Conservation (phyloP, 768 basidiomycete species). For the Neoboletus brunneissimus region DNA sequence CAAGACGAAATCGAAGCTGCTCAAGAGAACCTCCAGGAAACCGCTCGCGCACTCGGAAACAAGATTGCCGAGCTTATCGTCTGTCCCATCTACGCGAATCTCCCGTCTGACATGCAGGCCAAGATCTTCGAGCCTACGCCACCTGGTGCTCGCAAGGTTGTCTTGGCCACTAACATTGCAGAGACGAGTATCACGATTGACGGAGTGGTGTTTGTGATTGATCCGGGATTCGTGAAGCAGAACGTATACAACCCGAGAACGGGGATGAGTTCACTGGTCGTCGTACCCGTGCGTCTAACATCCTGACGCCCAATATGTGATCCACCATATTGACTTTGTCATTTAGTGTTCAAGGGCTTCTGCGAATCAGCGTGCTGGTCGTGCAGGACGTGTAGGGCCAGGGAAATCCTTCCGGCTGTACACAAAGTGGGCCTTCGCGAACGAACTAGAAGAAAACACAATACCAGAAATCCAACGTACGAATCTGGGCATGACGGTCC, state of each 20-base stretch:
- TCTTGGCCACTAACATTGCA: conserved; percentile 98
- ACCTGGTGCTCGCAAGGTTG: conserved; percentile 93
- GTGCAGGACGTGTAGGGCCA: conserved; percentile 96
- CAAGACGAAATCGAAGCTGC: conserved; percentile 99
- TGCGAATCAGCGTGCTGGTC: conserved; percentile 94
- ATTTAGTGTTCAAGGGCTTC: conserved; percentile 91
- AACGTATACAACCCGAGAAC: conserved; percentile 98
- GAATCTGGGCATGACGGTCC: conserved; percentile 92
- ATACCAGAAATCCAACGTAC: conserved; percentile 99
- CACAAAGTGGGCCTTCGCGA: conserved; percentile 96
- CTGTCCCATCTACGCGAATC: conserved; percentile 97
- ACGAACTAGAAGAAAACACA: conserved; percentile 95
- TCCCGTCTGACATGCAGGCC: conserved; percentile 99
- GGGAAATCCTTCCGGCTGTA: conserved; percentile 98
- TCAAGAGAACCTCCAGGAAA: conserved; percentile 94
- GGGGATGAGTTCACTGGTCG: conserved; percentile 95
- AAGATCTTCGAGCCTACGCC: conserved; percentile 99
- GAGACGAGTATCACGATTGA: conserved; percentile 99
- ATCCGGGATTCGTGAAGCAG: conserved; percentile 99
- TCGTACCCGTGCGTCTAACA: conserved; percentile 77
- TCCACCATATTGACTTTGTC: neutral
- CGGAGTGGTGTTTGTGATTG: conserved; percentile 98
- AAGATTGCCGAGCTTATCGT: conserved; percentile 93
- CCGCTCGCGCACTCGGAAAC: conserved; percentile 90
- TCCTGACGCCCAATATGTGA: neutral